These are phyloP conservation scores for Sutorius eximius DNA, from an alignment of 1,284 basidiomycete species.

Conservation along the genomic window DNA sequence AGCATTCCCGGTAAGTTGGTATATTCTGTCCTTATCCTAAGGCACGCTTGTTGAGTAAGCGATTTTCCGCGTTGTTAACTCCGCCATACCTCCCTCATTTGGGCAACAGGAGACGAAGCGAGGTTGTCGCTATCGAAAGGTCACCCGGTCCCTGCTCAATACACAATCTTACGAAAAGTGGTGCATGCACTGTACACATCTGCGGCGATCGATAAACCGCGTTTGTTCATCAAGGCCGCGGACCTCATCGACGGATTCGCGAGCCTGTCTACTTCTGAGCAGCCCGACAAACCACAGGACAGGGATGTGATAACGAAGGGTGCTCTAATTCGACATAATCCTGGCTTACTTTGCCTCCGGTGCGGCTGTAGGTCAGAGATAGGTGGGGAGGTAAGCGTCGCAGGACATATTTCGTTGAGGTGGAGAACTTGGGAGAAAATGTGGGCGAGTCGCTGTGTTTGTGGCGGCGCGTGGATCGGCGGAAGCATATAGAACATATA, in stretches of 20 bases:
- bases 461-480: constrained; percentile 64
- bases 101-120: constrained; percentile 45
- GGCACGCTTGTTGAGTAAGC: neutral
- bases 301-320: constrained; percentile 66
- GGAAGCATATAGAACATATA: constrained; percentile 15
- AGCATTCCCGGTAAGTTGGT: constrained; percentile 21
- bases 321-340: constrained; percentile 40
- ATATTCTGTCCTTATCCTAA: neutral
- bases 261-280: constrained; percentile 34
- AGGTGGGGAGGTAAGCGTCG: constrained; percentile 31
- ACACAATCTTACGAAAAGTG: constrained; percentile 41
- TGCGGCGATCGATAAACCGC: constrained; percentile 56
- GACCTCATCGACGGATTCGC: constrained; percentile 64
- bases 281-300: constrained; percentile 40
- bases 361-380: constrained; percentile 61
- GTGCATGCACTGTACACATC: constrained; percentile 49
- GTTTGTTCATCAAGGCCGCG: constrained; percentile 65
- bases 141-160: constrained; percentile 48
- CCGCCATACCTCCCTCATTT: neutral
- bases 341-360: constrained; percentile 50
- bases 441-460: constrained; percentile 62
- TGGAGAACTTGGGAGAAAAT: constrained; percentile 65
- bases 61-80: neutral
- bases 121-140: constrained; percentile 55
- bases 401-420: constrained; percentile 39